Conservation (phyloP, 306 rosid genomes). For the Vigna angularis region DNA sequence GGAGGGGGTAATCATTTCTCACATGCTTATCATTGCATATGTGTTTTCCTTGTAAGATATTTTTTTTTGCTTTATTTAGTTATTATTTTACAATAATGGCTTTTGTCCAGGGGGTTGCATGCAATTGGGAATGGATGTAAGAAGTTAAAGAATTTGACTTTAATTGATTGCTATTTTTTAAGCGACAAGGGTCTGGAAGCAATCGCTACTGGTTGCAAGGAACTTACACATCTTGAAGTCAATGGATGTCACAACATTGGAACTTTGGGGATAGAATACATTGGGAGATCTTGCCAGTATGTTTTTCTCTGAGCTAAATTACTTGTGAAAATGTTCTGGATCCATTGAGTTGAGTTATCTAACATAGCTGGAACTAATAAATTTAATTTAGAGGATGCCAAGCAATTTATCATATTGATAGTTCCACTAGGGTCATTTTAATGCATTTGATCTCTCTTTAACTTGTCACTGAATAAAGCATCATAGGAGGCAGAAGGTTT, state of each 20-base stretch:
- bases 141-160: slow-evolving; percentile 74
- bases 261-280: slow-evolving; percentile 67
- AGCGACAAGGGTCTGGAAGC: slow-evolving; percentile 81
- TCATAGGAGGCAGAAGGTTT: not conserved
- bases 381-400: not conserved
- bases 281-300: slow-evolving; percentile 80
- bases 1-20: not conserved
- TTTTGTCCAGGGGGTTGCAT: slow-evolving; percentile 64
- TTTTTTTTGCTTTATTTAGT: not conserved
- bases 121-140: slow-evolving; percentile 79
- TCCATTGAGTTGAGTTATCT: not conserved
- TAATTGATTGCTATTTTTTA: slow-evolving; percentile 79
- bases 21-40: not conserved
- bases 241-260: slow-evolving; percentile 87
- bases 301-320: slow-evolving; percentile 46
- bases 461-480: not conserved
- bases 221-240: slow-evolving; percentile 79
- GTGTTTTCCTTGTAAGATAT: slow-evolving; percentile 5
- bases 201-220: slow-evolving; percentile 79
- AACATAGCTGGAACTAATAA: not conserved
- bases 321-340: slow-evolving; percentile 11
- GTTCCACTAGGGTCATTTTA: not conserved
- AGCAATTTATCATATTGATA: not conserved
- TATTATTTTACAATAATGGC: slow-evolving; percentile 17
- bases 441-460: not conserved